Base-by-base conservation (phyloP, 257 asterid species). In the Voacanga thouarsii region DNA sequence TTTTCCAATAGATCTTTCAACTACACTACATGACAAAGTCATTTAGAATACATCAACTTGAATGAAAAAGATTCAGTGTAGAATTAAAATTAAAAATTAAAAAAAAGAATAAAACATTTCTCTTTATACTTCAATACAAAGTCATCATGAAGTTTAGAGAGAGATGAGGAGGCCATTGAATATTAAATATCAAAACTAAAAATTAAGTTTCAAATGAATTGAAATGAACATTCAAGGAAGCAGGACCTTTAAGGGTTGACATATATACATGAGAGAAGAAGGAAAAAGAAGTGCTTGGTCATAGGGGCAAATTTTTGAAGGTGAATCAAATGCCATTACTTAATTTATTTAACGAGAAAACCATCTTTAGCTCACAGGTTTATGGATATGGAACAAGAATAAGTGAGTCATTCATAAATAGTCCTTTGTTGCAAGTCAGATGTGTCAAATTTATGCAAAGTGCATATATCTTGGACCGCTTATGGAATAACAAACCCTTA, bases 1-100 rank as follows among this genome's bases (percentile, higher is more conserved):
- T 79, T 85, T 82, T 66, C 98, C 99, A 39, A 95, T 90, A 80
- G 91, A 87, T 84, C 78, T 79, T 84, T 93, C 98, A 75, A 95
- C 86, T 83, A 89, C 82, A 65, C 99, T 95, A 89, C 75, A 75
- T 37, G 80, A 7, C 80, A 78, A 75, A 82, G 57, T 53, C 47
- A 33, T 73, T 72, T 66, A 53, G 43, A 75, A 76, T 59, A 59
- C 15, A 71, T 28, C 63, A 61, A 45, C 51, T 37, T 10, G n/a
- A 65, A 59, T 23, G 14, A 33, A n/a, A 45, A 49, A 76, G 60
- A 28, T 45, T 3, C 71, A 7, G 49, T 56, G 33, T 16, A n/a
- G n/a, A n/a, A n/a, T n/a, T n/a, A n/a, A n/a, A n/a, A n/a, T n/a
- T n/a, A n/a, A n/a, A n/a, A n/a, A n/a, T n/a, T n/a, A n/a, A n/a